A percentile compares a stretch with the other conserved stretches of the same genome.
Evolutionary conservation across 306 rosid genomes (phyloP).

Genomic region (Vachellia pachyceras): DNA sequence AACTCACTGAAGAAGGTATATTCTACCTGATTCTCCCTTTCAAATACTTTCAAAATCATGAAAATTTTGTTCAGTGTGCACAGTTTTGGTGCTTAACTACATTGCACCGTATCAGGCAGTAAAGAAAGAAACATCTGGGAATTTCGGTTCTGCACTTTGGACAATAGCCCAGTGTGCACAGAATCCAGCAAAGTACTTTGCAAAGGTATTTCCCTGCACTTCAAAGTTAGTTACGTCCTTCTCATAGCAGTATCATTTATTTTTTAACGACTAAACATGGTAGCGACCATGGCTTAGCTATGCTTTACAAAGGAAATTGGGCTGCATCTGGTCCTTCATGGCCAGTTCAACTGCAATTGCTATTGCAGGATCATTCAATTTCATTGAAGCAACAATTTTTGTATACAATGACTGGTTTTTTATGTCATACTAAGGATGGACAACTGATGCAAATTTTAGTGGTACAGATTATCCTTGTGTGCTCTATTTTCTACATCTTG

Average conservation of each 20-base stretch:
- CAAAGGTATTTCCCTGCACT: constrained; percentile 61
- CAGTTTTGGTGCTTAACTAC: constrained; percentile 42
- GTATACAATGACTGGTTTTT: too few species aligned
- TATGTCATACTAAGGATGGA: constrained; percentile 17
- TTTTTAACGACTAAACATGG: background rate
- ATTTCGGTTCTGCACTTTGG: constrained; percentile 62
- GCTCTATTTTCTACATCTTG: constrained; percentile 3
- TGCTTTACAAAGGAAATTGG: background rate
- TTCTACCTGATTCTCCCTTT: constrained; percentile 9
- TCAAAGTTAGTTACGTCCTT: constrained; percentile 15
- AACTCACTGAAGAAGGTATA: constrained; percentile 68
- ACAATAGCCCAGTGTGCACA: constrained; percentile 65
- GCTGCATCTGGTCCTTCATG: background rate
- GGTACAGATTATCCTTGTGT: background rate
- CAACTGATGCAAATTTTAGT: background rate
- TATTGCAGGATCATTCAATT: constrained; percentile 14
- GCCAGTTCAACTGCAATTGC: background rate
- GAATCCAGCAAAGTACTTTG: constrained; percentile 70
- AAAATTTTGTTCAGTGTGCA: background rate
- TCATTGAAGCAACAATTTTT: constrained; percentile 7
- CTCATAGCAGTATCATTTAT: constrained; percentile 14
- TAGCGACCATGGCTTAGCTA: background rate
- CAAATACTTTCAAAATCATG: constrained; percentile 16
- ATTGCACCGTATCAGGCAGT: constrained; percentile 53
- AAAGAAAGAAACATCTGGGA: constrained; percentile 74